Base-by-base conservation (phyloP, 2,329 filamentous ascomycete species). In the Aureobasidium sp. region DNA sequence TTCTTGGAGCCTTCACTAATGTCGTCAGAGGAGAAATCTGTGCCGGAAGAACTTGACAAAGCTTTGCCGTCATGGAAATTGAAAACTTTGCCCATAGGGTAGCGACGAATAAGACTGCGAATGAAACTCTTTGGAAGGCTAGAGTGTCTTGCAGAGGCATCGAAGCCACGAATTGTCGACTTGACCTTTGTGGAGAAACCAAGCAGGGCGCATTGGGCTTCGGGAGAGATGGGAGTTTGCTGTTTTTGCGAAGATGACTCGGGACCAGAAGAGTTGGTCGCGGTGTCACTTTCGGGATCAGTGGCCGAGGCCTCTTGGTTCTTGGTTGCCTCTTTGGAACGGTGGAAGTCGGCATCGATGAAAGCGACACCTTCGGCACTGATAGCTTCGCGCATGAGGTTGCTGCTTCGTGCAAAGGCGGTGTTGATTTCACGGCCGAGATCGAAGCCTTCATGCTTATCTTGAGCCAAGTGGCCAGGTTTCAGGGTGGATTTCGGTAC, bases 381-480 rank as follows among this genome's bases (percentile, higher is more conserved):
- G 10, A 81, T 65, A 25, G 77, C 75, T 57, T 79, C 75, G 1
- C 74, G 72, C 7, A 81, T 70, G 0, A 81, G 66, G 40, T 79
- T 77, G 2, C 77, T 76, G 1, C 78, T 77, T 25, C 78, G 70
- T 17, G 70, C 69, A 60, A 80, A 79, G 4, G 75, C 74, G 66
- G 47, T 35, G 3, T 53, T 54, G 23, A 60, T 45, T 17, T 62
- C 63, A 19, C 47, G 35, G 10, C 35, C 35, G 2, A 64, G 54
- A 33, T 63, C 61, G 23, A 64, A 64, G 13, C 27, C 40, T 37
- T 60, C 58, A 23, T 51, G 40, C 13, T 60, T 60, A 40, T 74
- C 73, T 1, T 71, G 38, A 65, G 64, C 31, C 25, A 58, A 7
- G 11, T 49, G 55, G 10, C 55, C 55, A 23, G 55, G 10, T 21